Evolutionary conservation across 768 basidiomycete genomes (phyloP), one percentile per base, ranked within the genome.

Genomic region (Termitomyces sp.): DNA sequence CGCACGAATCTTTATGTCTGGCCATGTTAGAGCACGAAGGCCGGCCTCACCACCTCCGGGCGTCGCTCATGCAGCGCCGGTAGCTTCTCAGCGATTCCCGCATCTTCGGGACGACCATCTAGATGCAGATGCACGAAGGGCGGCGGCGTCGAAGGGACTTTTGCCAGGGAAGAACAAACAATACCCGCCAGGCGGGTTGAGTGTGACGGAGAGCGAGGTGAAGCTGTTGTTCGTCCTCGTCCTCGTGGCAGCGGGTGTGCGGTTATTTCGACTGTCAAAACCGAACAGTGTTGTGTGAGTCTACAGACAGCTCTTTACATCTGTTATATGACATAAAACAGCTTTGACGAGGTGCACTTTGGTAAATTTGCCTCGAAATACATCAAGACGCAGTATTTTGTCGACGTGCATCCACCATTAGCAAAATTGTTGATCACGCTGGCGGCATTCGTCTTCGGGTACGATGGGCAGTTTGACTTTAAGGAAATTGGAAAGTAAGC

Each of bases 291-390:
- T 99, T 42, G 96, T 99, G 92, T 95, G 63, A 76, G 92, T 81
- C 9, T 31, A 14, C 9, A 16, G 4, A n/a, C 27, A 32, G 39
- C 39, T 57, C 66, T n/a, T 14, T 20, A 7, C 42, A 37, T 26
- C 34, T 44, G 18, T 36, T 2, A 24, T 34, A 46, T 44, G 4
- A 55, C 41, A 46, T 3, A 5, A 41, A 4, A 46, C 56, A 97
- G 95, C 43, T 98, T 98, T 71, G 96, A 98, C 69, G 96, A 98
- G 71, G 96, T 98, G 0, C 96, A 98, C 70, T 98, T 98, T 70
- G 96, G 96, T 59, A 97, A 97, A 71, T 98, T 98, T 68, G 94
- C 96, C 6, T 80, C 84, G 47, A 91, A 90, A 68, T 98, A 98
- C 68, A 91, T 98, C 79, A 92, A 92, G 77, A 87, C 89, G 39